Percentiles rank a stretch among this genome's conserved stretches.
These are phyloP conservation scores for Cordyceps militaris DNA, from an alignment of 2,329 filamentous ascomycete genomes.

Conservation along the genomic window DNA sequence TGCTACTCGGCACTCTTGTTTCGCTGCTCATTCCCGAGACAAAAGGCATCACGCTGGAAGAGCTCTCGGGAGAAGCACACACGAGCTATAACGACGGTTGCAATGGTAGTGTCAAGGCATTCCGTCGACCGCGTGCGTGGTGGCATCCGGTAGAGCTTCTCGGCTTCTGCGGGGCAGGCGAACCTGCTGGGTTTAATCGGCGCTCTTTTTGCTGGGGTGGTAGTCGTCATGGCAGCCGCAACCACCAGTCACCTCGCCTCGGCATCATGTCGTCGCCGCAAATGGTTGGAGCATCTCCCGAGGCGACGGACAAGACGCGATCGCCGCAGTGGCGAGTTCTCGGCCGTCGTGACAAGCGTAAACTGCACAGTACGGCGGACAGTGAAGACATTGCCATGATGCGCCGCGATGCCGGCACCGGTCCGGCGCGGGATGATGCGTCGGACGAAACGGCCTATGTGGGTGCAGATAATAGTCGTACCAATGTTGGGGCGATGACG, in stretches of 20 bases:
- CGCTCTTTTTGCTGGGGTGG: constrained; percentile 20
- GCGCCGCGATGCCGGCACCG: not conserved
- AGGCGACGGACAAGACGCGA: not conserved
- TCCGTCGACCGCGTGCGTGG: constrained; percentile 28
- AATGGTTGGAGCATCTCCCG: not conserved
- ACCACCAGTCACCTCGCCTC: constrained; percentile 24
- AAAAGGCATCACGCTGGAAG: constrained; percentile 65
- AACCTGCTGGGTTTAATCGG: constrained; percentile 43
- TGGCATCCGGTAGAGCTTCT: constrained; percentile 39
- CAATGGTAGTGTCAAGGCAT: constrained; percentile 36
- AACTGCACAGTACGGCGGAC: not conserved
- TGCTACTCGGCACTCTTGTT: constrained; percentile 63
- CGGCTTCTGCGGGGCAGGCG: constrained; percentile 40
- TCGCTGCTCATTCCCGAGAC: constrained; percentile 72
- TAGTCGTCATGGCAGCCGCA: constrained; percentile 9
- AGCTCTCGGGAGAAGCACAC: constrained; percentile 58
- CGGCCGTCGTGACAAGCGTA: not conserved
- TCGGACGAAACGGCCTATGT: constrained; percentile 5
- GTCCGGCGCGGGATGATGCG: not conserved
- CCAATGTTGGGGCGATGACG: constrained; percentile 8
- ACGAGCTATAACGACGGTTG: constrained; percentile 49
- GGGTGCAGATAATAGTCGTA: not conserved
- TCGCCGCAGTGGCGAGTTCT: not conserved
- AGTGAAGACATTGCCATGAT: constrained; percentile 11
- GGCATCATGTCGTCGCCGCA: constrained; percentile 38